Evolutionary conservation across 148 eudicot genomes (phyloP).

Genomic region (Rhododendron ovatum): DNA sequence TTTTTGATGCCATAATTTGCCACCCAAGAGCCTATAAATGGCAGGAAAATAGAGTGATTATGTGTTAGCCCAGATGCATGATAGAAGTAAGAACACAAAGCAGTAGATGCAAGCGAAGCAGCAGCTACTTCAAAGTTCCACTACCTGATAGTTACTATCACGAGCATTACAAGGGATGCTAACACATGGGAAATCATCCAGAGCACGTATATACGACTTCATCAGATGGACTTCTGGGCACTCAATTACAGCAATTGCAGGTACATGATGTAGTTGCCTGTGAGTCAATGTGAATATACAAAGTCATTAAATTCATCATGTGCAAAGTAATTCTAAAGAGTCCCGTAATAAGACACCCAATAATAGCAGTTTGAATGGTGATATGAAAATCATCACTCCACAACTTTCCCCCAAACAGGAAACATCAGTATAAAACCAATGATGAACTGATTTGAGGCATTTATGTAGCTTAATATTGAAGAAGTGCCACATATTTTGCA

Average conservation of each 20-base stretch:
- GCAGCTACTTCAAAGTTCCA: constrained; percentile 6
- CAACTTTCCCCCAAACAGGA: not conserved
- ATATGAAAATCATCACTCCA: not conserved
- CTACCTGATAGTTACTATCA: constrained; percentile 90
- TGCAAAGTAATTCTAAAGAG: not conserved
- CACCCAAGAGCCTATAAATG: constrained; percentile 85
- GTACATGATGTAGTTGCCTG: constrained; percentile 63
- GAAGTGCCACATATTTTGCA: not conserved
- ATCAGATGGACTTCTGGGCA: constrained; percentile 65
- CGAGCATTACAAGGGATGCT: constrained; percentile 83
- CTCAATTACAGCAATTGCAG: constrained; percentile 80
- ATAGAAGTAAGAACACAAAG: constrained; percentile 11
- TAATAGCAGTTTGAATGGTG: not conserved
- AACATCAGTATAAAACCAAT: not conserved
- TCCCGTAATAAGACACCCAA: not conserved
- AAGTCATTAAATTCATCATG: constrained; percentile 2
- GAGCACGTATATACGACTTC: constrained; percentile 65
- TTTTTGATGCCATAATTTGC: constrained; percentile 86
- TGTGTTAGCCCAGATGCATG: not conserved
- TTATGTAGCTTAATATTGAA: not conserved
- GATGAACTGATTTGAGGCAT: not conserved
- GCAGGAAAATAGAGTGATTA: constrained; percentile 14
- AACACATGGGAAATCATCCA: constrained; percentile 85
- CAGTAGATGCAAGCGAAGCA: constrained; percentile 9
- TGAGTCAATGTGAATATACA: constrained; percentile 14